phyloP scores from a whole-genome alignment of 257 asterid genomes.

The Plantago elongata region DNA sequence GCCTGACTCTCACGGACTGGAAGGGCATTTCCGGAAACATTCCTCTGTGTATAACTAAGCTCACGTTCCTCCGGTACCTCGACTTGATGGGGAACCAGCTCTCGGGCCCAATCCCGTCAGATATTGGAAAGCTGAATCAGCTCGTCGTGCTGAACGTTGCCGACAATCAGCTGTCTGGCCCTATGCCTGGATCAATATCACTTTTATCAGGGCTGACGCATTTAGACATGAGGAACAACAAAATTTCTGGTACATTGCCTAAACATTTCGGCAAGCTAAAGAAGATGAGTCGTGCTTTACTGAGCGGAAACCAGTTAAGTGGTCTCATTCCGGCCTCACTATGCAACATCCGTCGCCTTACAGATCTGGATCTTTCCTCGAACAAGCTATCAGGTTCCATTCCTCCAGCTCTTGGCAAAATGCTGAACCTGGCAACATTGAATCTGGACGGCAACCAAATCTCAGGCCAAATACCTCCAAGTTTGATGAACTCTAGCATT shows the following conservation, averaged over 20 bases:
- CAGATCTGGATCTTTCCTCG: conserved; percentile 43
- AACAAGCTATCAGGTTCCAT: conserved; percentile 38
- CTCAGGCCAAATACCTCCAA: conserved; percentile 38
- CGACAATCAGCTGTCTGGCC: conserved; percentile 36
- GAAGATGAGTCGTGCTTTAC: conserved; percentile 50
- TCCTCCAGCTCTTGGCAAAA: conserved; percentile 41
- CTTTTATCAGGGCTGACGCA: conserved; percentile 38
- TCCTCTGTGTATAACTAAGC: conserved; percentile 30
- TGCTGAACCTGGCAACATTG: conserved; percentile 52
- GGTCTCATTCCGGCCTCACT: conserved; percentile 40
- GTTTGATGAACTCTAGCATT: conserved; percentile 35
- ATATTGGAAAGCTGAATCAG: conserved; percentile 36
- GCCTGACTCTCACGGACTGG: conserved; percentile 46
- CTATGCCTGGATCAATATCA: conserved; percentile 33
- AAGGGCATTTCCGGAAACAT: conserved; percentile 43
- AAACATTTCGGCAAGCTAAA: conserved; percentile 31
- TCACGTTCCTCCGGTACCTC: conserved; percentile 35
- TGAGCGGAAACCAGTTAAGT: conserved; percentile 30
- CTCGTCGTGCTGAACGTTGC: conserved; percentile 46
- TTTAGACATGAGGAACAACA: conserved; percentile 39
- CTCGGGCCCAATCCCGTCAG: conserved; percentile 39
- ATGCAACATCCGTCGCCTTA: conserved; percentile 35
- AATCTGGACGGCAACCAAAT: conserved; percentile 43
- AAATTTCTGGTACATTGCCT: conserved; percentile 33
- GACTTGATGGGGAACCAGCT: conserved; percentile 47